These are phyloP conservation scores for Trichoderma sp. DNA, from an alignment of 2,329 filamentous ascomycete species.

Conservation along the genomic window DNA sequence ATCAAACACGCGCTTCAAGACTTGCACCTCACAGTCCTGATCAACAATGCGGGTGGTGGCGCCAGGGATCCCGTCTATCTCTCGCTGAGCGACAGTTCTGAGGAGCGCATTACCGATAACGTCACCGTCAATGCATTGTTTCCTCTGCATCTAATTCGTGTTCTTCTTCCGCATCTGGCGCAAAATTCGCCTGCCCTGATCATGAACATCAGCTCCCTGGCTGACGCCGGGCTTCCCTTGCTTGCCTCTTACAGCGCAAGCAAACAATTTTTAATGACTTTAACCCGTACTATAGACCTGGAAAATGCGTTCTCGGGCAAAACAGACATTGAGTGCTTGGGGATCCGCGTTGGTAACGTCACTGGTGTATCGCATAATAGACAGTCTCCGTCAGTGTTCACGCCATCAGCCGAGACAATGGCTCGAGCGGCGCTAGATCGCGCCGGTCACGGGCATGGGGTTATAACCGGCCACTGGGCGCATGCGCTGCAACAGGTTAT, in stretches of 20 bases:
- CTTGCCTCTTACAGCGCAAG: conserved; percentile 46
- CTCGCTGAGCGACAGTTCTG: conserved; percentile 38
- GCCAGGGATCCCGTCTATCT: conserved; percentile 34
- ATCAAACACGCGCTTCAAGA: conserved; percentile 27
- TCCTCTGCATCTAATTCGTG: conserved; percentile 48
- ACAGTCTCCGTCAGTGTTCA: conserved; percentile 25
- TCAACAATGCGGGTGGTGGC: conserved; percentile 57
- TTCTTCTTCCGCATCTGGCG: conserved; percentile 44
- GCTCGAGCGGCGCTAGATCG: conserved; percentile 24
- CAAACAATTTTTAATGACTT: conserved; percentile 48
- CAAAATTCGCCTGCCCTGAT: conserved; percentile 47
- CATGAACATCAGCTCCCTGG: conserved; percentile 52
- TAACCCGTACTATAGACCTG: conserved; percentile 41
- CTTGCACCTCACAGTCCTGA: conserved; percentile 51
- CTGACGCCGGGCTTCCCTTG: conserved; percentile 49
- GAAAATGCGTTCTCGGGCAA: conserved; percentile 41
- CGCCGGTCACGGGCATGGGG: conserved; percentile 24
- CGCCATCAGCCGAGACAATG: conserved; percentile 24
- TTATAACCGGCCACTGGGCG: conserved; percentile 25
- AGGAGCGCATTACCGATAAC: conserved; percentile 40
- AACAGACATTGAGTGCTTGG: conserved; percentile 20
- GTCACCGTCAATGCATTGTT: conserved; percentile 53
- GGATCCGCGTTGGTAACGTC: conserved; percentile 26
- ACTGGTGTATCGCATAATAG: conserved; percentile 25
- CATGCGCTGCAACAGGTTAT: conserved; percentile 25